These are phyloP conservation scores for Quercus gilva DNA, from an alignment of 306 rosid species.

Conservation along the genomic window DNA sequence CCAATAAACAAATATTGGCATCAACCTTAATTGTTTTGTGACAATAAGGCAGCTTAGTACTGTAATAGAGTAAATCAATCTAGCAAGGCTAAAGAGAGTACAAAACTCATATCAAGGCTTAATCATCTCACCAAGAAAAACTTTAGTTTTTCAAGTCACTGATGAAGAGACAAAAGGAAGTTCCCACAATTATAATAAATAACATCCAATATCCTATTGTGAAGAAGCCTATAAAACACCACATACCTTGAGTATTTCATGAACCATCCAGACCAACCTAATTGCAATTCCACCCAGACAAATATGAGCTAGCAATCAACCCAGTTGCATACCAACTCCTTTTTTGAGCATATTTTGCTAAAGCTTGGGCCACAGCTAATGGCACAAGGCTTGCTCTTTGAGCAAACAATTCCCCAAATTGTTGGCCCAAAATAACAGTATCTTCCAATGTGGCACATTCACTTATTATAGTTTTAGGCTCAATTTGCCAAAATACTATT, in stretches of 20 bases:
- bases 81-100: too few relatives aligned
- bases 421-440: slow-evolving; percentile 4
- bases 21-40: too few relatives aligned
- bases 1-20: too few relatives aligned
- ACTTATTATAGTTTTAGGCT: not conserved
- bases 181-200: not conserved
- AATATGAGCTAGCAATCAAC: not conserved
- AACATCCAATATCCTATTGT: not conserved
- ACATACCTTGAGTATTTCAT: slow-evolving; percentile 15
- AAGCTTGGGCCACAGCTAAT: not conserved
- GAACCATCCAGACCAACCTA: not conserved
- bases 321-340: not conserved
- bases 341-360: not conserved
- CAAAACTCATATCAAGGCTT: too few relatives aligned
- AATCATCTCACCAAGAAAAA: too few relatives aligned
- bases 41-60: too few relatives aligned
- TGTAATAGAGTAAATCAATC: too few relatives aligned
- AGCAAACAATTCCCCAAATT: not conserved
- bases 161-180: not conserved
- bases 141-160: not conserved
- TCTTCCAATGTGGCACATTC: slow-evolving; percentile 15
- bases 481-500: slow-evolving; percentile 17
- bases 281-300: slow-evolving; percentile 1
- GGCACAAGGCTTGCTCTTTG: not conserved
- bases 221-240: not conserved